A percentile compares a stretch with the other conserved stretches of the same genome.
Evolutionary conservation across 768 basidiomycete genomes (phyloP).

Genomic region (Harrya chromipes): DNA sequence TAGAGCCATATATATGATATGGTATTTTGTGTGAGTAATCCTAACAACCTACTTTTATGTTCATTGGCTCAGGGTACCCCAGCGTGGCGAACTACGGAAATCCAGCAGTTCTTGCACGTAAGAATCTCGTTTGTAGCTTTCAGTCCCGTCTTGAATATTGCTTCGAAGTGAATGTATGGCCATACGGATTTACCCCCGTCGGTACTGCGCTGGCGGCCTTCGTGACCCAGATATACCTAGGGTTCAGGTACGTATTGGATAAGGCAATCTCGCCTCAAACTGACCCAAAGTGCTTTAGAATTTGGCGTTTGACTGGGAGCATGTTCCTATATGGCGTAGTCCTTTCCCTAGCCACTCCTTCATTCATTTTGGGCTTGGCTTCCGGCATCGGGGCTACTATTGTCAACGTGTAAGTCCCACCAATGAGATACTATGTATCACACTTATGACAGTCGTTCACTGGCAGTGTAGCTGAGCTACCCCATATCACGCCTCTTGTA

Average conservation of each 20-base stretch:
- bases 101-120: slow-evolving; percentile 9
- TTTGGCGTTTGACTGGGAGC: slow-evolving; percentile 5
- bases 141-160: neutral
- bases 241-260: slow-evolving; percentile 15
- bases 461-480: slow-evolving; percentile 44
- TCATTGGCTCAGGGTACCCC: neutral
- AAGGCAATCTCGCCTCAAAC: neutral
- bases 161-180: slow-evolving; percentile 41
- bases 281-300: neutral
- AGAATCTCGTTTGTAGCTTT: neutral
- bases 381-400: slow-evolving; percentile 44
- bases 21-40: slow-evolving; percentile 8
- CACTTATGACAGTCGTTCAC: neutral
- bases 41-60: neutral
- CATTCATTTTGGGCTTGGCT: neutral
- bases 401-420: slow-evolving; percentile 34
- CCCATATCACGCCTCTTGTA: slow-evolving; percentile 39
- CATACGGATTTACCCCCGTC: slow-evolving; percentile 47
- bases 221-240: slow-evolving; percentile 49
- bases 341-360: slow-evolving; percentile 22
- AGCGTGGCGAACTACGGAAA: slow-evolving; percentile 16
- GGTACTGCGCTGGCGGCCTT: slow-evolving; percentile 46
- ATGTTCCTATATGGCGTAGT: slow-evolving; percentile 31
- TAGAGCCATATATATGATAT: slow-evolving; percentile 14
- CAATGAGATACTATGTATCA: neutral